Evolutionary conservation across 495 filamentous ascomycete species (phyloP).

Genomic region (Hypoxylon cercidicola): DNA sequence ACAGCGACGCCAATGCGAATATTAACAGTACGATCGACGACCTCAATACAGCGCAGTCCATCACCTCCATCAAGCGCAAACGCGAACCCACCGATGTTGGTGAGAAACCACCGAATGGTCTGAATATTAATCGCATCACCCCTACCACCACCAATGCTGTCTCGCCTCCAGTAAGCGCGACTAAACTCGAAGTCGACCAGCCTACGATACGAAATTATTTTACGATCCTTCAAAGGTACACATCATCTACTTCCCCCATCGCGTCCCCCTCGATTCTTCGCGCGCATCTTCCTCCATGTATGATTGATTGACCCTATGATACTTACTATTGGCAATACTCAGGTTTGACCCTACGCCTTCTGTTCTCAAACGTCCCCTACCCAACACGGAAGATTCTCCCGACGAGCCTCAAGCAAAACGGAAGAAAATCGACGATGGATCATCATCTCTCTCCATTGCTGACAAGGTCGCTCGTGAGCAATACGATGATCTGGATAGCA

Average conservation of each 20-base stretch:
- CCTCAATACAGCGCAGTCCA: slow-evolving; percentile 50
- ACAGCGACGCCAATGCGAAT: slow-evolving; percentile 17
- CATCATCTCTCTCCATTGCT: slow-evolving; percentile 52
- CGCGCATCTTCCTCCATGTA: slow-evolving; percentile 2
- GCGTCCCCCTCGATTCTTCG: not conserved
- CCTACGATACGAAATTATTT: slow-evolving; percentile 54
- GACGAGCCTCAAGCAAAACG: slow-evolving; percentile 59
- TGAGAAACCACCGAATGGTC: slow-evolving; percentile 39
- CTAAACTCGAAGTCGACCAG: slow-evolving; percentile 33
- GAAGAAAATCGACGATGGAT: slow-evolving; percentile 54
- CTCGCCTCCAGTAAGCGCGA: slow-evolving; percentile 16
- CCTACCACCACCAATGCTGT: slow-evolving; percentile 12
- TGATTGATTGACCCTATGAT: slow-evolving; percentile 19
- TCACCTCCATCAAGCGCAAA: slow-evolving; percentile 64
- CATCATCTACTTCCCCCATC: slow-evolving; percentile 12
- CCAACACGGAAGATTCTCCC: slow-evolving; percentile 43
- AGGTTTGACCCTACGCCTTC: slow-evolving; percentile 56
- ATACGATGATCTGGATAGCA: slow-evolving; percentile 57
- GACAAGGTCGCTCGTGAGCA: slow-evolving; percentile 55
- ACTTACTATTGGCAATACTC: slow-evolving; percentile 36
- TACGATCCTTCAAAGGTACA: slow-evolving; percentile 56
- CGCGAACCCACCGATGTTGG: slow-evolving; percentile 60
- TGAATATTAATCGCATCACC: slow-evolving; percentile 21
- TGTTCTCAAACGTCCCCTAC: slow-evolving; percentile 58
- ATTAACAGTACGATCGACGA: slow-evolving; percentile 25